Base-by-base conservation (phyloP, 108 stramenopile genomes). In the Epithemia pelagica region DNA sequence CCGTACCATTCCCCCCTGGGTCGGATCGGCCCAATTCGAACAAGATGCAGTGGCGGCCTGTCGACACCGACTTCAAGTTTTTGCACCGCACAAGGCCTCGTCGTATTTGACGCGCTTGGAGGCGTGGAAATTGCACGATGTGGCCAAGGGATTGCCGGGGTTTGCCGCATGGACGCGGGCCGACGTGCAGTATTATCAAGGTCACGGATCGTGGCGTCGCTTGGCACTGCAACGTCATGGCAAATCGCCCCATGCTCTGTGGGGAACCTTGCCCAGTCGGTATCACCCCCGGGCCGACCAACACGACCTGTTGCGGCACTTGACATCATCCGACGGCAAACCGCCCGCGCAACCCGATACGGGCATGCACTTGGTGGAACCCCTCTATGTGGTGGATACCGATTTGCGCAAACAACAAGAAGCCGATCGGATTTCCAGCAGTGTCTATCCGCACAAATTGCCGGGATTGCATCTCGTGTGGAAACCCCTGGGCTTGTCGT, bases 201-300 rank as follows among this genome's bases (percentile, higher is more conserved):
- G 88, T 5, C 88, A 87, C 70, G 37, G 37, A 10, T 46, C 15
- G 37, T 10, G 5, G 5, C 37, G 37, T 46, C 70, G 84, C 23
- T 73, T 94, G 32, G 85, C 86, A 23, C 69, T 86, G 32, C 69
- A 76, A 5, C 75, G 79, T 31, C 79, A 87, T 56, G 59, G 75
- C 54, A 94, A 94, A 69, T 94, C 92, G 23, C 92, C 92, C 0
- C 92, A 94, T 65, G 79, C 92, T 22, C 74, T 91, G 0, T 94
- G 92, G 92, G 92, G 92, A 32, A 86, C 84, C 2, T 67, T 94
- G 22, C 88, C 91, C 0, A 74, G 77, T 7, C 32, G 72, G 22
- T 86, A 87, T 64, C 69, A 71, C 31, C 59, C 33, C 7, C 26
- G 30, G 0, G 32, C 52, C 58, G 10, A 46, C 5, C 84, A 87